phyloP scores from a whole-genome alignment of 164 flowering plant genomes.

The Cinnamomum micranthum region DNA sequence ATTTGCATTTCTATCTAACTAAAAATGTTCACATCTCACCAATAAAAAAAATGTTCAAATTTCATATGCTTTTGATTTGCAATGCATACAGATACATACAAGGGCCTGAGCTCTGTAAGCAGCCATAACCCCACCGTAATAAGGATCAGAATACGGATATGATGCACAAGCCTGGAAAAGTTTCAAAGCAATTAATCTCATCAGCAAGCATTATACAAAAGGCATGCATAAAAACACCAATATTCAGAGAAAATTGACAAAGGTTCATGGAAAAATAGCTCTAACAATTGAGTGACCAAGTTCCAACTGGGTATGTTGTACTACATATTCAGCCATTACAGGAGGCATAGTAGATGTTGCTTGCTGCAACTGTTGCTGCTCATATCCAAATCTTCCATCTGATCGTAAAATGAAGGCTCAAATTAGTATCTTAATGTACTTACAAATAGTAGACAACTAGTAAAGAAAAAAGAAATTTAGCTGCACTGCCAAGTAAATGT shows the following conservation, averaged over 20 bases:
- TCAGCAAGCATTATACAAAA: neutral
- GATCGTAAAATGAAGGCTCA: constrained; percentile 15
- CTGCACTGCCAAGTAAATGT: too few species aligned
- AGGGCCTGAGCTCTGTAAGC: constrained; percentile 73
- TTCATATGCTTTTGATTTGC: neutral
- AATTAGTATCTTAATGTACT: neutral
- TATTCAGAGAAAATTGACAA: neutral
- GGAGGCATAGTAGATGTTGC: constrained; percentile 36
- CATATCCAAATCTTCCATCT: constrained; percentile 36
- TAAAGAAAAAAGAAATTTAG: neutral
- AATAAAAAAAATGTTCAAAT: neutral
- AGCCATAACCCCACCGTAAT: constrained; percentile 71
- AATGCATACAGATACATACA: constrained; percentile 36
- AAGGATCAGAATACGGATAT: constrained; percentile 73
- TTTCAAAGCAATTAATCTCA: neutral
- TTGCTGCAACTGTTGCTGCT: constrained; percentile 30
- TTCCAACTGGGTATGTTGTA: constrained; percentile 68
- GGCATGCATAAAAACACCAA: neutral
- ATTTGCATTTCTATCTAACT: too few species aligned
- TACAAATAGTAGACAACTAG: neutral
- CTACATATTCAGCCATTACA: constrained; percentile 35
- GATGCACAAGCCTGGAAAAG: constrained; percentile 70
- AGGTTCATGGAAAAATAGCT: constrained; percentile 1
- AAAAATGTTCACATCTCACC: neutral
- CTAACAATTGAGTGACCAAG: constrained; percentile 92